Evolutionary conservation across 2,329 filamentous ascomycete genomes (phyloP).

Genomic region (Nemania sp.): DNA sequence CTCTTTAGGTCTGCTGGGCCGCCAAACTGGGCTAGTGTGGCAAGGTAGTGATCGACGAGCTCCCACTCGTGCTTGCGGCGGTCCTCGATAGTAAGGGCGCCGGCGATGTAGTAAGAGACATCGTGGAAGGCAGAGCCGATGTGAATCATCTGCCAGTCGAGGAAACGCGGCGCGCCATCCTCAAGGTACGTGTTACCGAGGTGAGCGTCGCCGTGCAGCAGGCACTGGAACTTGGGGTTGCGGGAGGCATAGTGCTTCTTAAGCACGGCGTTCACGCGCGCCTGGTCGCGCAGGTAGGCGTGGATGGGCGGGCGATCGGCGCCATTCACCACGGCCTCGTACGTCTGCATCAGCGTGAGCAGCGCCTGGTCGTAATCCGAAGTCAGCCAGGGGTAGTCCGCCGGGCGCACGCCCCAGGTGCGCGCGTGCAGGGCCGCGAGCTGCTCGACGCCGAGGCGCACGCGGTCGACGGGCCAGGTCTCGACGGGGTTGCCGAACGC

Average conservation of each 20-base stretch:
- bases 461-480: conserved; percentile 43
- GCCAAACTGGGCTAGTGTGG: conserved; percentile 43
- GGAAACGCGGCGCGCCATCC: conserved; percentile 48
- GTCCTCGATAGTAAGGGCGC: conserved; percentile 51
- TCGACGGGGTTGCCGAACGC: conserved; percentile 42
- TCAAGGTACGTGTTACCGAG: conserved; percentile 53
- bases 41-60: conserved; percentile 53
- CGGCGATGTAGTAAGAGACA: conserved; percentile 52
- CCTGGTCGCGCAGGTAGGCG: conserved; percentile 46
- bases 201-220: conserved; percentile 54
- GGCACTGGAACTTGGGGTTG: conserved; percentile 51
- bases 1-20: conserved; percentile 42
- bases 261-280: conserved; percentile 49
- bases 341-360: conserved; percentile 46
- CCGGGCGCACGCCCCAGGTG: conserved; percentile 46
- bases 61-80: conserved; percentile 51
- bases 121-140: conserved; percentile 55
- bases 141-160: conserved; percentile 55
- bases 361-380: conserved; percentile 49
- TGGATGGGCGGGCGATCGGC: conserved; percentile 47
- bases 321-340: conserved; percentile 43
- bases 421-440: conserved; percentile 52
- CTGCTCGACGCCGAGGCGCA: conserved; percentile 50
- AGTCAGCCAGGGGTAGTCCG: conserved; percentile 50
- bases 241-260: conserved; percentile 49